phyloP scores from a whole-genome alignment of 1,139 yeast species.

The Magnusiomyces fungicola region DNA sequence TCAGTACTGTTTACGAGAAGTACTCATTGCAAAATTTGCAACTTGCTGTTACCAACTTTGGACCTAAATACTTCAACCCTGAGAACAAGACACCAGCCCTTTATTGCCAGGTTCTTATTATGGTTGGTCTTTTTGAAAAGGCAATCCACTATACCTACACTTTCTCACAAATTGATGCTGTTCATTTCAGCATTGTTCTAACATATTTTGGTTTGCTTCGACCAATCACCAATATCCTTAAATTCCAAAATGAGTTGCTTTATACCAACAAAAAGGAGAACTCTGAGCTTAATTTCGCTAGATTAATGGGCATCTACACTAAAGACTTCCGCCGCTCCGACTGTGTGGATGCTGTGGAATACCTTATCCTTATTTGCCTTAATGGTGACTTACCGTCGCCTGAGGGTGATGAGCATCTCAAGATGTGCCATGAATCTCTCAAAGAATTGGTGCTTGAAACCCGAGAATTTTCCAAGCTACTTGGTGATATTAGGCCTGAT shows the following conservation, averaged over 20 bases:
- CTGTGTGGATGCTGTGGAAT: conserved; percentile 87
- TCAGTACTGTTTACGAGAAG: conserved; percentile 53
- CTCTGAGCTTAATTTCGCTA: conserved; percentile 31
- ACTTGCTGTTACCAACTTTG: conserved; percentile 56
- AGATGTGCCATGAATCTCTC: conserved; percentile 68
- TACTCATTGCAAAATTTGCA: conserved; percentile 73
- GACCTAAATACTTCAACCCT: conserved; percentile 60
- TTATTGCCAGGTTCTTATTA: conserved; percentile 66
- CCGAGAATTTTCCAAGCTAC: conserved; percentile 68
- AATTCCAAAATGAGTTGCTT: conserved; percentile 24
- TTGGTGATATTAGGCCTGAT: conserved; percentile 72
- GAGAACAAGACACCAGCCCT: conserved; percentile 56
- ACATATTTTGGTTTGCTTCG: conserved; percentile 67
- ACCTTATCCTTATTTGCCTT: conserved; percentile 64
- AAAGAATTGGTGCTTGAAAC: conserved; percentile 81
- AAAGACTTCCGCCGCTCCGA: conserved; percentile 77
- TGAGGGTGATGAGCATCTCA: conserved; percentile 30
- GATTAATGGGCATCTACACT: conserved; percentile 45
- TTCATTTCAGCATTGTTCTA: conserved; percentile 80
- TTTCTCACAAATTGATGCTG: conserved; percentile 75
- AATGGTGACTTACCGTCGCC: conserved; percentile 29
- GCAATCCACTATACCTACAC: conserved; percentile 68
- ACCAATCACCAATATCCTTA: conserved; percentile 35
- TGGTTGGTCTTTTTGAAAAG: conserved; percentile 74
- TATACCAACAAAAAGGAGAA: conserved; percentile 21